Evolutionary conservation across 2,329 filamentous ascomycete genomes (phyloP), one percentile per base, ranked within the genome.

Genomic region (Penicillium decumbens): DNA sequence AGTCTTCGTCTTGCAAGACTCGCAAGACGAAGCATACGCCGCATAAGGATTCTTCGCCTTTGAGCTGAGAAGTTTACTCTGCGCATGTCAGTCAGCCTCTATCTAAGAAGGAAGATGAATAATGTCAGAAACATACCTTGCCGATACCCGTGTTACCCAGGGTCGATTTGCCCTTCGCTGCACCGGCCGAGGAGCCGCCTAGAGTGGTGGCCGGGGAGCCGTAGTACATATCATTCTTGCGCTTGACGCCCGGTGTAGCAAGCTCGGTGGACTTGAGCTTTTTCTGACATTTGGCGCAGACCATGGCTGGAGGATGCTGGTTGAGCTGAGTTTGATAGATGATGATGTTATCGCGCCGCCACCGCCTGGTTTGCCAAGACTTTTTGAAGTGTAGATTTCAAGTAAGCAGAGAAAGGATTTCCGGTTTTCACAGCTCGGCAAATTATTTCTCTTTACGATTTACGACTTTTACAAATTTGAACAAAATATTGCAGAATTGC

Each of bases 11-110:
- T 82, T 84, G 74, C 82, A 85, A 33, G 74, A 75, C 7, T 76
- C 75, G 60, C 82, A 85, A 0, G 78, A 77, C 59, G 80, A 82
- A 8, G 81, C 76, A 64, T 85, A 84, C 46, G 80, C 76, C 2
- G 81, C 81, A 57, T 83, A 85, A 0, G 82, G 82, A 55, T 85
- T 85, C 68, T 84, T 82, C 28, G 83, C 83, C 41, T 77, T 76
- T 57, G 83, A 80, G 49, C 81, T 84, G 28, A 84, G 70, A 4
- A 85, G 73, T 65, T 86, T 85, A 68, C 79, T 84, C 81, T 83
- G 48, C 7, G 45, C n/a, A 9, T 24, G 41, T 27, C 44, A 44
- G 28, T 35, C 18, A 49, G 20, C 20, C 20, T 23, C 15, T 18
- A 18, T 18, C 15, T 18, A 18, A 18, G 15, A 18, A 18, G 15